Conservation (phyloP, 1,139 yeast genomes). For the Pichia sp. region DNA sequence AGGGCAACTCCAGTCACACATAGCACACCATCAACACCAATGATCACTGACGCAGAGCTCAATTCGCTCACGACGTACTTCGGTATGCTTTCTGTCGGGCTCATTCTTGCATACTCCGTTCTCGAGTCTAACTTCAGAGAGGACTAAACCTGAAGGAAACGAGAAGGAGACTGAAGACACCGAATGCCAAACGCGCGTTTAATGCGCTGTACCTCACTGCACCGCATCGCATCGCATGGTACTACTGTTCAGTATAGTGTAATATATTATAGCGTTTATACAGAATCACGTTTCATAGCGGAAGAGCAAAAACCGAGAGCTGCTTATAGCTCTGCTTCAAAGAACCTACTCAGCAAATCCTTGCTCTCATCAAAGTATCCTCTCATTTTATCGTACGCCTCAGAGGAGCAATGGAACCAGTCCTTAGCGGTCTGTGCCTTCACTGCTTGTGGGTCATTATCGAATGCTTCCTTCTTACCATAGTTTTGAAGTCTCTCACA, state of each 20-base stretch:
- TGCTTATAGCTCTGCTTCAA: conserved; percentile 31
- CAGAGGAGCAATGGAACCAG: conserved; percentile 44
- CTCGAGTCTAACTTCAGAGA: conserved; percentile 33
- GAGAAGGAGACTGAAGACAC: too few relatives aligned
- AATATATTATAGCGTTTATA: too few relatives aligned
- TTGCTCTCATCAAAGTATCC: conserved; percentile 51
- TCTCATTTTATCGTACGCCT: conserved; percentile 53
- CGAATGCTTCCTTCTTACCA: conserved; percentile 51
- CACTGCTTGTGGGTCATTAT: conserved; percentile 30
- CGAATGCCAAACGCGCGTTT: too few relatives aligned
- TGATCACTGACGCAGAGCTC: conserved; percentile 6
- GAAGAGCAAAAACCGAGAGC: too few relatives aligned
- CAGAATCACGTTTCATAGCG: too few relatives aligned
- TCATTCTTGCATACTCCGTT: conserved; percentile 66
- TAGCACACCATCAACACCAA: too few relatives aligned
- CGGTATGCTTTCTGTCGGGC: conserved; percentile 63
- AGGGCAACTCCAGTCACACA: too few relatives aligned
- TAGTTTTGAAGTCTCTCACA: conserved; percentile 93
- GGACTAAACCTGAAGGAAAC: too few relatives aligned
- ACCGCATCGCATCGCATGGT: too few relatives aligned
- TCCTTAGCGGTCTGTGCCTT: conserved; percentile 25
- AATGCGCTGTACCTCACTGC: too few relatives aligned
- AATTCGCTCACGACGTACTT: conserved; percentile 26
- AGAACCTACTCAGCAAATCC: conserved; percentile 50
- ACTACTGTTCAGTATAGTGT: too few relatives aligned